phyloP scores from a whole-genome alignment of 352 stramenopile genomes.

The Phytophthora foliorum region DNA sequence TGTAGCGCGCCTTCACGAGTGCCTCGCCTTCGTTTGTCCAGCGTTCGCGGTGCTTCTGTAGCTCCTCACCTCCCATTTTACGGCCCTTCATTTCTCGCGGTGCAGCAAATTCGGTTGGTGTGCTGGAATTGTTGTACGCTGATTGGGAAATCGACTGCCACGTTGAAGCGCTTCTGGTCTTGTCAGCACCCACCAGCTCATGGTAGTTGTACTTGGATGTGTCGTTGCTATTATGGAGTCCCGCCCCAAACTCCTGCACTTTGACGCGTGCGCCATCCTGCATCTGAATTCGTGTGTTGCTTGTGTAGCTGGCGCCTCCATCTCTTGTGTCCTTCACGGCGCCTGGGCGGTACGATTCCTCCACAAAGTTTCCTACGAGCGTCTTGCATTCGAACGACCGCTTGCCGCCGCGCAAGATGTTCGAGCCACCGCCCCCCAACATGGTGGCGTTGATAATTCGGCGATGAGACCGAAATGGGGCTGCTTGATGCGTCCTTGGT shows the following conservation, averaged over 20 bases:
- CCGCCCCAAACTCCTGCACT: slow-evolving; percentile 57
- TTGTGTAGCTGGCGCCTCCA: slow-evolving; percentile 64
- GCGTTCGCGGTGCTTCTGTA: slow-evolving; percentile 64
- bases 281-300: slow-evolving; percentile 69
- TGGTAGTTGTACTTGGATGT: slow-evolving; percentile 70
- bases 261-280: slow-evolving; percentile 46
- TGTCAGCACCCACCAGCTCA: slow-evolving; percentile 74
- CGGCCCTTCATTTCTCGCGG: slow-evolving; percentile 66
- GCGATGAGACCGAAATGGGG: background rate
- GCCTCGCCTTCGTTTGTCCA: slow-evolving; percentile 72
- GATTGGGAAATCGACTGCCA: slow-evolving; percentile 76
- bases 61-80: slow-evolving; percentile 53
- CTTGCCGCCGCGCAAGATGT: slow-evolving; percentile 86
- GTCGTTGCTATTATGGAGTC: slow-evolving; percentile 58
- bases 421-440: slow-evolving; percentile 73
- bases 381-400: slow-evolving; percentile 83
- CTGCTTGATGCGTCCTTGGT: background rate
- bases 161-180: slow-evolving; percentile 50
- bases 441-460: slow-evolving; percentile 13
- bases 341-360: slow-evolving; percentile 75
- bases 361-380: slow-evolving; percentile 85
- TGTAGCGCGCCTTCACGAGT: slow-evolving; percentile 63
- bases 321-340: slow-evolving; percentile 52
- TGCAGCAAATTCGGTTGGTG: slow-evolving; percentile 73
- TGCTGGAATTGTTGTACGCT: slow-evolving; percentile 57